Percentiles rank a stretch among this genome's conserved stretches.
phyloP scores from a whole-genome alignment of 1,284 basidiomycete species.

The Sphaerobolus stellatus region DNA sequence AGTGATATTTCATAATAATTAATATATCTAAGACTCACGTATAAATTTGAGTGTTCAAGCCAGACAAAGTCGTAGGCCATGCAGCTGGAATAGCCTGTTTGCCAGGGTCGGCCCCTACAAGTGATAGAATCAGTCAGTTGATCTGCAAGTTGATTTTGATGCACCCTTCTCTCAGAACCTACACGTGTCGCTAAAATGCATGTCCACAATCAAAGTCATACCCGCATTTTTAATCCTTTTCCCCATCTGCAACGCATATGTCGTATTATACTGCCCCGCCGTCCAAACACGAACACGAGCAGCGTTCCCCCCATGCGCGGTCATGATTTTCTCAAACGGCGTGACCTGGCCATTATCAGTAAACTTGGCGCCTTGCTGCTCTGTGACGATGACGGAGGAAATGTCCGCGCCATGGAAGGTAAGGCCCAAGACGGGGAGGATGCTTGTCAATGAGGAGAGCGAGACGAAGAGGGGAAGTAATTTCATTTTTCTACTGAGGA shows the following conservation, averaged over 20 bases:
- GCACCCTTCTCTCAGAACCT: too few relatives aligned
- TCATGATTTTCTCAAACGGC: slow-evolving; percentile 55
- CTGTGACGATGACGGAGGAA: slow-evolving; percentile 55
- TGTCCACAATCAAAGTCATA: slow-evolving; percentile 55
- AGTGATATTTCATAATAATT: background rate
- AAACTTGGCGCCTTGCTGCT: slow-evolving; percentile 49
- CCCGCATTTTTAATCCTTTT: slow-evolving; percentile 57
- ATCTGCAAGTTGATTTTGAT: too few relatives aligned
- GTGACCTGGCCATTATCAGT: slow-evolving; percentile 43
- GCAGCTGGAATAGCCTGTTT: slow-evolving; percentile 57
- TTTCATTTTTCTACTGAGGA: too few relatives aligned
- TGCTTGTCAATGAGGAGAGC: background rate
- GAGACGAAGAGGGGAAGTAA: background rate
- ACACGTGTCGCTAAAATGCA: slow-evolving; percentile 68
- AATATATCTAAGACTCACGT: slow-evolving; percentile 15
- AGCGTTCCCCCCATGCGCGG: slow-evolving; percentile 53
- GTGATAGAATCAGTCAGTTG: too few relatives aligned
- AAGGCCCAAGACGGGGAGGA: slow-evolving; percentile 26
- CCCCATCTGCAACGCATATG: slow-evolving; percentile 53
- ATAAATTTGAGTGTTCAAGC: slow-evolving; percentile 53
- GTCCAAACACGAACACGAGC: slow-evolving; percentile 65
- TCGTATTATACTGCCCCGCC: slow-evolving; percentile 52
- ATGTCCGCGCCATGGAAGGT: slow-evolving; percentile 59
- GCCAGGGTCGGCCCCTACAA: slow-evolving; percentile 60
- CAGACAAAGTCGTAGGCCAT: slow-evolving; percentile 53